Conservation (phyloP, 495 filamentous ascomycete genomes). For the Hyphodiscus hymeniophilus region DNA sequence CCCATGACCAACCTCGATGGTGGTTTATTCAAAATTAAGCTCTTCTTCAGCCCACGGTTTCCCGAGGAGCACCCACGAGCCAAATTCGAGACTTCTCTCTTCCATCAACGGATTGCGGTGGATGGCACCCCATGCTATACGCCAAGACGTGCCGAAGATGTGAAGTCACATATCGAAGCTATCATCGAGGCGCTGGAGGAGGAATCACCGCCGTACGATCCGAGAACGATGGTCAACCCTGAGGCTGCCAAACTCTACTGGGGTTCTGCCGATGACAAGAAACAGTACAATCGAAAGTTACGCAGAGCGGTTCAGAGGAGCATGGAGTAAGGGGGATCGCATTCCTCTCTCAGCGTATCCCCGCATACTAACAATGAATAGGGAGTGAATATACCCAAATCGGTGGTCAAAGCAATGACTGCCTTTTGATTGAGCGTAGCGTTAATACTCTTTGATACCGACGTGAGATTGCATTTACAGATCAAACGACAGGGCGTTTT, state of each 20-base stretch:
- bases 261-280: constrained; percentile 71
- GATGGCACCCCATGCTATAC: constrained; percentile 81
- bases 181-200: constrained; percentile 82
- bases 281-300: constrained; percentile 73
- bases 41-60: constrained; percentile 80
- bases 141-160: constrained; percentile 63
- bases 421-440: too few relatives aligned
- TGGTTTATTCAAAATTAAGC: constrained; percentile 73
- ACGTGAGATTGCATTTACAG: constrained; percentile 3
- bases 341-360: background rate
- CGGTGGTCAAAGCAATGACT: background rate
- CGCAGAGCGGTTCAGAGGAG: constrained; percentile 52
- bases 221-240: constrained; percentile 76
- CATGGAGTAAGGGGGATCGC: constrained; percentile 36
- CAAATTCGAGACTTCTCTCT: constrained; percentile 70
- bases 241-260: constrained; percentile 85
- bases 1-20: constrained; percentile 93
- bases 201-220: constrained; percentile 80
- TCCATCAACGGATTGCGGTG: constrained; percentile 78
- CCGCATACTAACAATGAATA: constrained; percentile 2
- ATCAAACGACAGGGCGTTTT: background rate
- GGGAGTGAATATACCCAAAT: constrained; percentile 16
- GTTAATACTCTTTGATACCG: too few relatives aligned
- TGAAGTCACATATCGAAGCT: constrained; percentile 75
- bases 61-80: constrained; percentile 88